phyloP scores from a whole-genome alignment of 176 grass and related monocot genomes.

The Avena sativa region DNA sequence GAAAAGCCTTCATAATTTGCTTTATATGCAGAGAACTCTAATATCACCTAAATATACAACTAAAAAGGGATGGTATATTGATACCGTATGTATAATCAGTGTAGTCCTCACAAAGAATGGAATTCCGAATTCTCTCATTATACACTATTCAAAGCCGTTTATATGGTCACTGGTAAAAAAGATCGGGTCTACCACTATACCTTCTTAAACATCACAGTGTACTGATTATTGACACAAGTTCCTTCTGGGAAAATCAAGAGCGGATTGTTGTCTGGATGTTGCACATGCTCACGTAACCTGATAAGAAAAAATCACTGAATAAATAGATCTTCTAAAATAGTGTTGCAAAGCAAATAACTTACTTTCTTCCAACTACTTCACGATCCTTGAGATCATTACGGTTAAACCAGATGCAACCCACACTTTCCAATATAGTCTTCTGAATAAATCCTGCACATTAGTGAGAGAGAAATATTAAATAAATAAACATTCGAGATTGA shows the following conservation, averaged over 20 bases:
- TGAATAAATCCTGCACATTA: conserved; percentile 89
- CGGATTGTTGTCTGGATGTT: conserved; percentile 82
- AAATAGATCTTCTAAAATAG: conserved; percentile 9
- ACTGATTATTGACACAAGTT: conserved; percentile 99
- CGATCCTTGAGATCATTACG: conserved; percentile 93
- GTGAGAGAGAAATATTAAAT: conserved; percentile 9
- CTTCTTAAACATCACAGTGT: conserved; percentile 99
- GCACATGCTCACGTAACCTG: conserved; percentile 92
- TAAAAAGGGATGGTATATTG: not conserved
- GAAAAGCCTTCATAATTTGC: not conserved
- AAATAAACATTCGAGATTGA: conserved; percentile 31
- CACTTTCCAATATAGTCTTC: conserved; percentile 87
- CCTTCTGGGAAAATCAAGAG: conserved; percentile 97
- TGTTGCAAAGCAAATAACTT: conserved; percentile 30
- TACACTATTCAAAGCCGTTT: not conserved
- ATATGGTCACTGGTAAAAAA: not conserved
- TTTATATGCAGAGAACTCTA: conserved; percentile 29
- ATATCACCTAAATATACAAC: not conserved
- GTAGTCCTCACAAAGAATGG: conserved; percentile 3
- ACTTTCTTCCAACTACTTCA: conserved; percentile 88
- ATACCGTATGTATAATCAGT: not conserved
- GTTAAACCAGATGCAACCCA: conserved; percentile 99
- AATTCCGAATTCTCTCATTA: not conserved
- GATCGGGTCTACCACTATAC: conserved; percentile 45
- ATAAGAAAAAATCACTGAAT: conserved; percentile 14